A percentile compares a stretch with the other conserved stretches of the same genome.
Conservation (phyloP, 495 filamentous ascomycete species). For the Pyronema domesticum region DNA sequence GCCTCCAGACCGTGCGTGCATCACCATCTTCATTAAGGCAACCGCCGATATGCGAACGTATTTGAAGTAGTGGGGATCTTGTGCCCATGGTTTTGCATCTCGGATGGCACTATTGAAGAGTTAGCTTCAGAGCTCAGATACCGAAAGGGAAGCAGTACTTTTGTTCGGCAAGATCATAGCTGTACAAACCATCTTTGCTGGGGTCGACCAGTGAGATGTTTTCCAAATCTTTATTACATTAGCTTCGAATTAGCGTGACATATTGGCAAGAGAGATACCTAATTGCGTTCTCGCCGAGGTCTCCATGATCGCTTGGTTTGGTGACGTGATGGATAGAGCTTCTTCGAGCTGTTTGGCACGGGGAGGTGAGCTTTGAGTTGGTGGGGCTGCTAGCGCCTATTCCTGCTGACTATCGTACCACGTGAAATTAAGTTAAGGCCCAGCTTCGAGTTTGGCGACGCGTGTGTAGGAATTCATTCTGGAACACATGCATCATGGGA, state of each 20-base stretch:
- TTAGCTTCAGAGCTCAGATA: background rate
- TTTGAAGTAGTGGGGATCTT: conserved; percentile 81
- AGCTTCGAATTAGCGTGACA: background rate
- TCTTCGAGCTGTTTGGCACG: background rate
- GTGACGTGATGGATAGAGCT: background rate
- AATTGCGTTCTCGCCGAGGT: background rate
- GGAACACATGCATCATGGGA: background rate
- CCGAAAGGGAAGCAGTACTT: conserved; percentile 27
- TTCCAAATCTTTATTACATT: conserved; percentile 51
- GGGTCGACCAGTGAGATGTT: conserved; percentile 74
- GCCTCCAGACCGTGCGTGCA: conserved; percentile 90
- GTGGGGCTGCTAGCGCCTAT: background rate
- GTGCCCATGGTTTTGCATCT: conserved; percentile 55
- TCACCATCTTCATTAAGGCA: conserved; percentile 96
- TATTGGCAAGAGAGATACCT: background rate
- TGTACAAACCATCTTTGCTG: conserved; percentile 76
- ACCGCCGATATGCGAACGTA: conserved; percentile 81
- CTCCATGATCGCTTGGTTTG: background rate
- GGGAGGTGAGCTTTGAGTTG: conserved; percentile 10
- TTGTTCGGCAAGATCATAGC: conserved; percentile 50
- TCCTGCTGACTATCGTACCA: background rate
- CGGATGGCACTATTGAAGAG: conserved; percentile 13
- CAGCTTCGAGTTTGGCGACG: background rate
- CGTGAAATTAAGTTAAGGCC: background rate
- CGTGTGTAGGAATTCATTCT: background rate